Conservation (phyloP, 441 rosid genomes). For the Gossypium trilobum region DNA sequence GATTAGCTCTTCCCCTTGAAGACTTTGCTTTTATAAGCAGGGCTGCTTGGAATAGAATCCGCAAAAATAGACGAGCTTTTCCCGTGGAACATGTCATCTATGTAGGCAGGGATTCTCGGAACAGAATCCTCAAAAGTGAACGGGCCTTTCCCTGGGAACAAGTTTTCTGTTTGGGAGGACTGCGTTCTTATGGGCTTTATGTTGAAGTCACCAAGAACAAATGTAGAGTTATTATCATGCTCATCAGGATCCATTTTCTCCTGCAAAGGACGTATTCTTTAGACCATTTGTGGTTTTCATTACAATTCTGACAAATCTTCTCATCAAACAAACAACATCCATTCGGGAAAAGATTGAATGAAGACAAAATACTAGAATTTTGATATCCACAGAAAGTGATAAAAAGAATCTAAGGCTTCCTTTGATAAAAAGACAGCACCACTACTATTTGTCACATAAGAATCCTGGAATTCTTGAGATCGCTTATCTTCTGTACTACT, state of each 20-base stretch:
- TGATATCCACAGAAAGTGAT: background rate
- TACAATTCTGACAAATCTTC: background rate
- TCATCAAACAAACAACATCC: background rate
- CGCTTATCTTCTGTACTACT: conserved; percentile 28
- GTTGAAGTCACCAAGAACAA: conserved; percentile 53
- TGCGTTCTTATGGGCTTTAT: conserved; percentile 68
- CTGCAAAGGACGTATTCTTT: conserved; percentile 29
- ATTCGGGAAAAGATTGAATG: background rate
- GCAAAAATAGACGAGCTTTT: conserved; percentile 36
- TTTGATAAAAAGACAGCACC: conserved; percentile 21
- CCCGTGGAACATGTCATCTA: background rate
- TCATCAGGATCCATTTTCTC: conserved; percentile 40
- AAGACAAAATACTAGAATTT: background rate
- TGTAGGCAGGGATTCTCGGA: background rate
- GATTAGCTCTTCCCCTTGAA: conserved; percentile 11
- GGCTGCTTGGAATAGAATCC: conserved; percentile 48
- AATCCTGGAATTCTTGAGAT: conserved; percentile 43
- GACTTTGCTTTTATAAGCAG: conserved; percentile 16
- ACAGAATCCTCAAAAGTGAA: conserved; percentile 46
- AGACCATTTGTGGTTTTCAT: background rate
- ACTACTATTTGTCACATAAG: conserved; percentile 27
- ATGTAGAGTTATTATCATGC: conserved; percentile 33
- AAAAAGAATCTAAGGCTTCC: background rate
- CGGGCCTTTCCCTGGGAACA: conserved; percentile 40
- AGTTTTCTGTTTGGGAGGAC: conserved; percentile 28